Percentiles rank a stretch among this genome's conserved stretches.
phyloP scores from a whole-genome alignment of 2,329 filamentous ascomycete species.

The Verticillium albo-atrum region DNA sequence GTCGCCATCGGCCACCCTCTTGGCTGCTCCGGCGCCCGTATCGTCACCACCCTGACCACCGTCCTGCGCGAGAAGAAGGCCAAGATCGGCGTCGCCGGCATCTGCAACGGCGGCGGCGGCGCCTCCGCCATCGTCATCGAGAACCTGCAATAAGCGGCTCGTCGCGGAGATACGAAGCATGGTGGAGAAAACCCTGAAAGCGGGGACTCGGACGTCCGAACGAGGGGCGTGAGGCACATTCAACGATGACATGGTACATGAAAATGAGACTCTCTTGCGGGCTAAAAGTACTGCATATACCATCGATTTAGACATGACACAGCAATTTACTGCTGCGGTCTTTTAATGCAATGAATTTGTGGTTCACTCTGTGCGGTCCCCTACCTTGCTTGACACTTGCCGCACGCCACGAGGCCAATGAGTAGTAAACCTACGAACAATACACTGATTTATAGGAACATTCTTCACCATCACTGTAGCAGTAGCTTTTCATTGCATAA shows the following conservation, averaged over 20 bases:
- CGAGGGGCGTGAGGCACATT: background rate
- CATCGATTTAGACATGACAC: slow-evolving; percentile 11
- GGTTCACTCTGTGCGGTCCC: slow-evolving; percentile 9
- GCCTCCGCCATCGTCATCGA: slow-evolving; percentile 93
- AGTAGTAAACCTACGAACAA: no score
- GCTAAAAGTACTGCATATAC: slow-evolving; percentile 4
- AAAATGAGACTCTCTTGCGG: slow-evolving; percentile 1
- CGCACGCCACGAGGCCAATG: no score
- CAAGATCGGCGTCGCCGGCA: slow-evolving; percentile 90
- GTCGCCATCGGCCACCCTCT: slow-evolving; percentile 95
- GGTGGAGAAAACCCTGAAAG: background rate
- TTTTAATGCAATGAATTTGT: background rate
- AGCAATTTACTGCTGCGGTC: slow-evolving; percentile 5
- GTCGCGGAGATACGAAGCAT: background rate
- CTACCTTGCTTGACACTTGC: no score
- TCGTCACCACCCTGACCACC: slow-evolving; percentile 83
- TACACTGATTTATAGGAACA: background rate
- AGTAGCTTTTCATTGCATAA: background rate
- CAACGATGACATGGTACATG: slow-evolving; percentile 1
- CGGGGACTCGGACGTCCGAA: background rate
- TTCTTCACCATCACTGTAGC: background rate
- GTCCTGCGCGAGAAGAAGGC: slow-evolving; percentile 87
- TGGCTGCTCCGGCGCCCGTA: slow-evolving; percentile 89
- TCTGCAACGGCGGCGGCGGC: slow-evolving; percentile 97
- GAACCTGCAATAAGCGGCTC: slow-evolving; percentile 50